Conservation (phyloP, 495 filamentous ascomycete species). For the Lasiosphaeria miniovina region DNA sequence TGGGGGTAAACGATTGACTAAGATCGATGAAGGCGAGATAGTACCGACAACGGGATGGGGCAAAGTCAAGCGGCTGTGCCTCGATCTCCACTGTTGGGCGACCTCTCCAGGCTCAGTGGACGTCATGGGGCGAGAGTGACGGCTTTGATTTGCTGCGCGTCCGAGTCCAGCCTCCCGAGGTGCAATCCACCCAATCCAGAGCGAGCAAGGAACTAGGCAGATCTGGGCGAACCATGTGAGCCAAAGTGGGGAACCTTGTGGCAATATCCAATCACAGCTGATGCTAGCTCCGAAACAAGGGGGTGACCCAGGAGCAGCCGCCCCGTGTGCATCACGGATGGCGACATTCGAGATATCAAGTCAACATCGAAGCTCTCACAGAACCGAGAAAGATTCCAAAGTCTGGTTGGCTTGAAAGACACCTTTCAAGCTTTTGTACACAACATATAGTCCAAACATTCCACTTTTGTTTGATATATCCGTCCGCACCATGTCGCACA, state of each 20-base stretch:
- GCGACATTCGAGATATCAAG: no score
- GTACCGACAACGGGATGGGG: neutral
- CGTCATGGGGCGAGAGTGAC: conserved; percentile 16
- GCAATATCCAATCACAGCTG: neutral
- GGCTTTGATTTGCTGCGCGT: conserved; percentile 11
- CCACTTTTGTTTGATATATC: no score
- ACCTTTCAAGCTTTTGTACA: no score
- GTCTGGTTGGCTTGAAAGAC: no score
- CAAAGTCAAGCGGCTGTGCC: conserved; percentile 7
- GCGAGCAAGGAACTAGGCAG: neutral
- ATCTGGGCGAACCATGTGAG: neutral
- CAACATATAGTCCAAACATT: no score
- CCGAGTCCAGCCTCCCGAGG: neutral
- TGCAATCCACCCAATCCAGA: no score
- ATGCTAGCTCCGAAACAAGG: no score
- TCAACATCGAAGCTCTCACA: no score
- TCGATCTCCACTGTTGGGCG: conserved; percentile 10
- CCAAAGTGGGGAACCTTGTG: neutral
- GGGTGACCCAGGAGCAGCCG: no score
- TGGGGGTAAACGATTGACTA: neutral
- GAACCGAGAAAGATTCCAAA: no score
- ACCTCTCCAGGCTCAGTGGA: conserved; percentile 12
- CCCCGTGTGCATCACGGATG: no score
- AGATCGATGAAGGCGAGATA: conserved; percentile 11
- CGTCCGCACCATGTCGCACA: no score